phyloP scores from a whole-genome alignment of 2,329 filamentous ascomycete species.

The Polychaeton citri region DNA sequence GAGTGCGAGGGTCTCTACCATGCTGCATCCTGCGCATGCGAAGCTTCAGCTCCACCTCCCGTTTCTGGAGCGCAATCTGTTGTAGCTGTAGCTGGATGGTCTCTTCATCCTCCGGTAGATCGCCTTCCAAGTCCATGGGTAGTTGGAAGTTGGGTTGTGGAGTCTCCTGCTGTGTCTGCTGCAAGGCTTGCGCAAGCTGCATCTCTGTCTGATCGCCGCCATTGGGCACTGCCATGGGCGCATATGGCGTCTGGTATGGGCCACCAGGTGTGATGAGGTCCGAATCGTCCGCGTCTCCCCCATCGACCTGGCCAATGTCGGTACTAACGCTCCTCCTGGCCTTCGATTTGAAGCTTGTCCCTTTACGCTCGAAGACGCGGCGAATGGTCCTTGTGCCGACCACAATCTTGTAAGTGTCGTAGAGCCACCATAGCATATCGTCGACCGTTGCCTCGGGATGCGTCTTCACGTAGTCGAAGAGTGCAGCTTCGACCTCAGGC shows the following conservation, averaged over 20 bases:
- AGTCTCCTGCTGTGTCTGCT: slow-evolving; percentile 6
- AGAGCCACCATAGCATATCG: slow-evolving; percentile 26
- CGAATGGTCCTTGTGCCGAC: slow-evolving; percentile 24
- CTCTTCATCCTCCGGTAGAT: slow-evolving; percentile 21
- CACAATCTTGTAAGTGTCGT: slow-evolving; percentile 23
- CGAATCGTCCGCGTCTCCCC: slow-evolving; percentile 1
- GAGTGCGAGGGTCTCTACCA: slow-evolving; percentile 10
- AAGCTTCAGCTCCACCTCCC: slow-evolving; percentile 23
- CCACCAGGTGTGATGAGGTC: not conserved
- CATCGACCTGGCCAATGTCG: not conserved
- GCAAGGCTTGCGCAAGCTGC: slow-evolving; percentile 16
- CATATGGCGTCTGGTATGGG: slow-evolving; percentile 22
- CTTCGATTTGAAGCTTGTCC: slow-evolving; percentile 2
- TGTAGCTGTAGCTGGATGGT: slow-evolving; percentile 22
- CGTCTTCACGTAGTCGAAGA: slow-evolving; percentile 21
- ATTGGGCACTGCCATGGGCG: slow-evolving; percentile 14
- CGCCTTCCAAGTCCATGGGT: slow-evolving; percentile 10
- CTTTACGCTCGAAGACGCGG: slow-evolving; percentile 24
- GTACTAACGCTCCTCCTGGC: not conserved
- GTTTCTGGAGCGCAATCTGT: slow-evolving; percentile 23
- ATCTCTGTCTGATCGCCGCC: slow-evolving; percentile 11
- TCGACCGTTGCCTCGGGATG: slow-evolving; percentile 23
- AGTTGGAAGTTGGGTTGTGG: slow-evolving; percentile 6
- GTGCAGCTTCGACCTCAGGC: slow-evolving; percentile 20
- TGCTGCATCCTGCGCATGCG: slow-evolving; percentile 21